A percentile compares a stretch with the other conserved stretches of the same genome.
Evolutionary conservation across 345 rosid genomes (phyloP).

Genomic region (Nasturtium officinale): DNA sequence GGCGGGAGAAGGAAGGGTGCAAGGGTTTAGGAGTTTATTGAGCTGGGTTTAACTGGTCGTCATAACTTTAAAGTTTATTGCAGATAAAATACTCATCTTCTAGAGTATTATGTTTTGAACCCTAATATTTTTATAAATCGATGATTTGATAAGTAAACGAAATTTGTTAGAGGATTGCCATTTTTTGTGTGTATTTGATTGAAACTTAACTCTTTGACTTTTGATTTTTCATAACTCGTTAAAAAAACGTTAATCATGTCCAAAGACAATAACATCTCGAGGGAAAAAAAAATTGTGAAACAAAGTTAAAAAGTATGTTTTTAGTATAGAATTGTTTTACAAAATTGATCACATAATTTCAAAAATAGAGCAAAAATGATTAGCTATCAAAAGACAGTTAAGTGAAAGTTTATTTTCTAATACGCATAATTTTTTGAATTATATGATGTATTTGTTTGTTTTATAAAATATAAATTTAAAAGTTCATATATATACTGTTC

Average conservation of each 20-base stretch:
- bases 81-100: background rate
- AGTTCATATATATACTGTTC: background rate
- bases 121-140: background rate
- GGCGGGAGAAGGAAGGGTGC: slow-evolving; percentile 20
- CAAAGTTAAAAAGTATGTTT: background rate
- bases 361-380: background rate
- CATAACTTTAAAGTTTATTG: slow-evolving; percentile 3
- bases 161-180: background rate
- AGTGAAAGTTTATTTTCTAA: background rate
- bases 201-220: background rate
- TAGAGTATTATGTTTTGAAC: background rate
- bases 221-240: background rate
- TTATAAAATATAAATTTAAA: background rate
- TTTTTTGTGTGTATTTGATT: background rate
- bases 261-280: background rate
- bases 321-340: too few species aligned
- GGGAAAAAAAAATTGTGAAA: background rate
- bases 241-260: background rate
- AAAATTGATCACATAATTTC: too few species aligned
- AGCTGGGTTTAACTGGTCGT: slow-evolving; percentile 8
- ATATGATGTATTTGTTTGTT: background rate
- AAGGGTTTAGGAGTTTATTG: background rate
- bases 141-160: background rate
- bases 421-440: background rate
- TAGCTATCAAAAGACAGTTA: background rate